Percentiles rank a stretch among this genome's conserved stretches.
Evolutionary conservation across 139 green algal species (phyloP).

Genomic region (Chlorella sp.): DNA sequence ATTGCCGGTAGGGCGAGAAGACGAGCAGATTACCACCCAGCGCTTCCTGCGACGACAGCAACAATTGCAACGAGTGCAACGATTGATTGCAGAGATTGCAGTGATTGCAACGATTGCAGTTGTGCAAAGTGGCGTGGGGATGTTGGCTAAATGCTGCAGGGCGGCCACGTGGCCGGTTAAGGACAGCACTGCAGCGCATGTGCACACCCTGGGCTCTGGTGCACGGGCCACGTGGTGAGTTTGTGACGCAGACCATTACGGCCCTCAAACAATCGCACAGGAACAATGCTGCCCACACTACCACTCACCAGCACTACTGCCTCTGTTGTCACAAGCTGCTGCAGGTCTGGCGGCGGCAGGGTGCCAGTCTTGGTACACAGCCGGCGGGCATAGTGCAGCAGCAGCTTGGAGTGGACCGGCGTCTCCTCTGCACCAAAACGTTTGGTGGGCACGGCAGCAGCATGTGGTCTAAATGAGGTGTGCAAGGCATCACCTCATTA

Average conservation of each 20-base stretch:
- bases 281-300: not conserved
- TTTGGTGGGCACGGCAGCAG: too few relatives aligned
- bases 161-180: too few relatives aligned
- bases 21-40: constrained; percentile 77
- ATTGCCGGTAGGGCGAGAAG: constrained; percentile 74
- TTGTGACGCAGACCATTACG: too few relatives aligned
- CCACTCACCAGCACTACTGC: constrained; percentile 7
- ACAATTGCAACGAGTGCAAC: too few relatives aligned
- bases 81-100: too few relatives aligned
- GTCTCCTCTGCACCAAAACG: constrained; percentile 75
- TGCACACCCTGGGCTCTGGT: too few relatives aligned
- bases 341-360: constrained; percentile 7
- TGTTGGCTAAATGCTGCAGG: too few relatives aligned
- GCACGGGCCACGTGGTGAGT: too few relatives aligned
- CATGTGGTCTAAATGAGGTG: too few relatives aligned
- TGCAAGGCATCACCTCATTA: too few relatives aligned
- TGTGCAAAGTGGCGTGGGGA: not conserved
- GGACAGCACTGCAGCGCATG: too few relatives aligned
- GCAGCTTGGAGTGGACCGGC: constrained; percentile 68
- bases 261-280: not conserved
- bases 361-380: constrained; percentile 15
- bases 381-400: constrained; percentile 51
- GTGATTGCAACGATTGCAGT: too few relatives aligned
- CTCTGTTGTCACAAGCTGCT: not conserved
- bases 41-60: constrained; percentile 61